These are phyloP conservation scores for Lecanicillium sp. DNA, from an alignment of 2,329 filamentous ascomycete species.

Conservation along the genomic window DNA sequence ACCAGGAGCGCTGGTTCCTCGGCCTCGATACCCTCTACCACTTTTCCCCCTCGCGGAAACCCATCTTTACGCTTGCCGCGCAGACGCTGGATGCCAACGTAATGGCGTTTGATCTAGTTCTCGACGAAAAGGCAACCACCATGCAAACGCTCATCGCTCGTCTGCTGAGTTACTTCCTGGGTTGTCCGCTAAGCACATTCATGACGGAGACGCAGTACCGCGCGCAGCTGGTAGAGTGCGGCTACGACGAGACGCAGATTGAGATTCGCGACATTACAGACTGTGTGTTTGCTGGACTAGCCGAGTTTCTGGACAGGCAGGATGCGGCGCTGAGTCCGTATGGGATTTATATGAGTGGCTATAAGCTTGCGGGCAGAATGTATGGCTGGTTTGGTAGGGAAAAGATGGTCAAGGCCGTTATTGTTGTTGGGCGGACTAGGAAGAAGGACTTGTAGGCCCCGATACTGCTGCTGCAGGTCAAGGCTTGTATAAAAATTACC, in stretches of 20 bases:
- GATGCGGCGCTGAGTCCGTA: slow-evolving; percentile 23
- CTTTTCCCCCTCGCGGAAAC: slow-evolving; percentile 42
- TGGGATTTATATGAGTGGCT: slow-evolving; percentile 26
- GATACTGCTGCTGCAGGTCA: too few species aligned
- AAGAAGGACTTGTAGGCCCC: not conserved
- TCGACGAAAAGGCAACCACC: slow-evolving; percentile 21
- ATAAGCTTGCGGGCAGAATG: slow-evolving; percentile 26
- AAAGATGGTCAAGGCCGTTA: slow-evolving; percentile 23
- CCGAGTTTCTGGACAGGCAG: slow-evolving; percentile 31
- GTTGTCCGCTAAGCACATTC: slow-evolving; percentile 41
- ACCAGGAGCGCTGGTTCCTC: slow-evolving; percentile 38
- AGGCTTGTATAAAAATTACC: too few species aligned
- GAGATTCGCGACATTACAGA: slow-evolving; percentile 41
- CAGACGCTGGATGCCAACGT: slow-evolving; percentile 34
- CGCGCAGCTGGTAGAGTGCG: slow-evolving; percentile 33
- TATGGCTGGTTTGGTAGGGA: slow-evolving; percentile 29
- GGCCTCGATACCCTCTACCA: slow-evolving; percentile 50
- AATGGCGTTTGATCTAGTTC: slow-evolving; percentile 47
- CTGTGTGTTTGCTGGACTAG: slow-evolving; percentile 42
- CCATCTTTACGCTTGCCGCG: slow-evolving; percentile 32
- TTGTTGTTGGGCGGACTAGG: slow-evolving; percentile 22
- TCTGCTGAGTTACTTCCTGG: slow-evolving; percentile 35
- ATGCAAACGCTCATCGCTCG: slow-evolving; percentile 25
- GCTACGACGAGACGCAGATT: slow-evolving; percentile 34
- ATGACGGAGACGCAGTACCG: slow-evolving; percentile 36